phyloP scores from a whole-genome alignment of 208 protist species.

The Trypanosomatidae sp. region DNA sequence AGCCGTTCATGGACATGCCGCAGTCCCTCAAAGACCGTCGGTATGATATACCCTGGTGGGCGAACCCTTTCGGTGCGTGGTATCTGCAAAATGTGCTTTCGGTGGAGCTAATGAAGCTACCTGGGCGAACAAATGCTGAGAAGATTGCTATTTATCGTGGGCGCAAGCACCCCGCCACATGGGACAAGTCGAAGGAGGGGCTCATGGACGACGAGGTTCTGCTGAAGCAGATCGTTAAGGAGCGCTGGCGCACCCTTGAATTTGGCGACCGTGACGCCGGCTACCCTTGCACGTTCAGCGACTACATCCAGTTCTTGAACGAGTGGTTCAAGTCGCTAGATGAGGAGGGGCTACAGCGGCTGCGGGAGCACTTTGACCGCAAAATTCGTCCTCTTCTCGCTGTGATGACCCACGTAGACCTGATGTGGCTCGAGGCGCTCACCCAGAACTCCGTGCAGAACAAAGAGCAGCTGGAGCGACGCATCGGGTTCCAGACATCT shows the following conservation, averaged over 20 bases:
- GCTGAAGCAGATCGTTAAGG: slow-evolving; percentile 84
- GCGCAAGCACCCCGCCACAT: slow-evolving; percentile 43
- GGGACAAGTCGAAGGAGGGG: slow-evolving; percentile 53
- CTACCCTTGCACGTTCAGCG: slow-evolving; percentile 90
- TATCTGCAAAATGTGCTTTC: slow-evolving; percentile 93
- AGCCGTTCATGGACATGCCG: slow-evolving; percentile 95
- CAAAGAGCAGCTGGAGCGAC: slow-evolving; percentile 86
- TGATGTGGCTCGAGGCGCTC: slow-evolving; percentile 90
- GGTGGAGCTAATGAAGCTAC: slow-evolving; percentile 87
- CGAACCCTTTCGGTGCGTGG: slow-evolving; percentile 93
- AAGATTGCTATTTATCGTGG: slow-evolving; percentile 90
- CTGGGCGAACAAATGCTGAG: slow-evolving; percentile 85
- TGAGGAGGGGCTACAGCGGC: slow-evolving; percentile 89
- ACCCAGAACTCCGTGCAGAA: slow-evolving; percentile 90
- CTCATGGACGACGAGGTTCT: slow-evolving; percentile 84
- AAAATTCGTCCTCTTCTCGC: slow-evolving; percentile 90
- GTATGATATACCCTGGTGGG: slow-evolving; percentile 94
- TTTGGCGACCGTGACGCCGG: slow-evolving; percentile 90
- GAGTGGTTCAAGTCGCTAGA: slow-evolving; percentile 94
- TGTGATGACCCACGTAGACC: slow-evolving; percentile 91
- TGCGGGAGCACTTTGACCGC: slow-evolving; percentile 93
- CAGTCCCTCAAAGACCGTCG: slow-evolving; percentile 90
- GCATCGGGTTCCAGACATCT: slow-evolving; percentile 90
- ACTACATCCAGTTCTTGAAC: slow-evolving; percentile 94
- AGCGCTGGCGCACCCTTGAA: slow-evolving; percentile 90